Evolutionary conservation across 345 rosid species (phyloP).

Genomic region (Odontarrhena argentea): DNA sequence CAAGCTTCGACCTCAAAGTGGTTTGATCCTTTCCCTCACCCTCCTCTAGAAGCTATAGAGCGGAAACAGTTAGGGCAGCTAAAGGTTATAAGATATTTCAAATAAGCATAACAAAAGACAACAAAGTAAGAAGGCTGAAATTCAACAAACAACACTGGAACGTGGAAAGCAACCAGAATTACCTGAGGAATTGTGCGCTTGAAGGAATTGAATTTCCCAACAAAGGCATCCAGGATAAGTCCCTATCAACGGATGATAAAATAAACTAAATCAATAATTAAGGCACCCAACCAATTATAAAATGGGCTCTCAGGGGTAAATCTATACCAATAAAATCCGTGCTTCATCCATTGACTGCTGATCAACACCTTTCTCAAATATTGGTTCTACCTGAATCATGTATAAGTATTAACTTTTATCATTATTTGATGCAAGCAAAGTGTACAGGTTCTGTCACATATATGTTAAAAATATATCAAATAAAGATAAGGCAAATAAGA

Average conservation of each 20-base stretch:
- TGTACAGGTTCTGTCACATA: conserved; percentile 15
- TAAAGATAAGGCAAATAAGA: conserved; percentile 22
- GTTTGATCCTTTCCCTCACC: conserved; percentile 81
- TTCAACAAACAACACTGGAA: background rate
- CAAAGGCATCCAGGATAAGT: conserved; percentile 96
- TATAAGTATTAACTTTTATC: conserved; percentile 26
- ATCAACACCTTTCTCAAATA: conserved; percentile 93
- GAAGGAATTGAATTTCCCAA: conserved; percentile 91
- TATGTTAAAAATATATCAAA: conserved; percentile 26
- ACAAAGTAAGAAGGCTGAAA: conserved; percentile 13
- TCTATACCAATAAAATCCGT: conserved; percentile 73
- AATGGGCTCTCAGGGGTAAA: conserved; percentile 31
- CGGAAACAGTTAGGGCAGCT: conserved; percentile 11
- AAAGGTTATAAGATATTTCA: conserved; percentile 24
- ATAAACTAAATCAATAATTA: conserved; percentile 7
- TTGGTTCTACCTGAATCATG: conserved; percentile 86
- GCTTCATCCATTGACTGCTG: conserved; percentile 94
- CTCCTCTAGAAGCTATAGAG: conserved; percentile 77
- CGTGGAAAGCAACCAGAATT: conserved; percentile 31
- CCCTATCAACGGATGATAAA: conserved; percentile 54
- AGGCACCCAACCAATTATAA: conserved; percentile 21
- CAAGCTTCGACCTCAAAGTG: conserved; percentile 93
- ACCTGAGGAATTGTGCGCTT: conserved; percentile 99
- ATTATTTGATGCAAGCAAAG: conserved; percentile 17
- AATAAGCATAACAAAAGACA: conserved; percentile 5